A percentile compares a stretch with the other conserved stretches of the same genome.
phyloP scores from a whole-genome alignment of 495 filamentous ascomycete species.

The Lindgomyces ingoldianus region DNA sequence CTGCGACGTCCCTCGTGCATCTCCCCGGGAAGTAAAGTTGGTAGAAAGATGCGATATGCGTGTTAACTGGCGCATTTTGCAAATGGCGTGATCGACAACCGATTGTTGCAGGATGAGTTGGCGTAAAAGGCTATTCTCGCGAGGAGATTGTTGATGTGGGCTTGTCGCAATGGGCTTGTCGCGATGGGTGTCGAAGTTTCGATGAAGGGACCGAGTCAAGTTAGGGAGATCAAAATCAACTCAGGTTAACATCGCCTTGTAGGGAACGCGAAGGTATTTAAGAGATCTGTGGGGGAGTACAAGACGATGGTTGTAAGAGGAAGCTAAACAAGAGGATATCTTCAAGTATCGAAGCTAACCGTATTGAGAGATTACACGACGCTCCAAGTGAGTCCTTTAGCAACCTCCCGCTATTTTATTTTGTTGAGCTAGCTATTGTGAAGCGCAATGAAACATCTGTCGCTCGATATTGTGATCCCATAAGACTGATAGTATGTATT shows the following conservation, averaged over 20 bases:
- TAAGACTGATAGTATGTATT: too few species aligned
- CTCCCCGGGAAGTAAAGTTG: constrained; percentile 4
- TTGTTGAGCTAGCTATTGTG: too few species aligned
- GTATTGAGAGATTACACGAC: too few species aligned
- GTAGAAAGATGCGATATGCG: constrained; percentile 5
- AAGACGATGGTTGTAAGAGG: neutral
- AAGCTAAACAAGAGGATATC: neutral
- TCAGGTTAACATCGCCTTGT: neutral
- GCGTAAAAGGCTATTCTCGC: neutral
- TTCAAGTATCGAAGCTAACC: neutral
- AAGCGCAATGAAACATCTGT: too few species aligned
- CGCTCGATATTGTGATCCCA: too few species aligned
- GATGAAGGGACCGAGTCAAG: neutral
- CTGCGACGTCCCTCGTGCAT: neutral
- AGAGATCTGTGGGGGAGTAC: too few species aligned
- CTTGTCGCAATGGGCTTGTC: constrained; percentile 16
- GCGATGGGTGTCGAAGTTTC: neutral
- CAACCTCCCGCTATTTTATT: too few species aligned
- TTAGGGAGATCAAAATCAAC: neutral
- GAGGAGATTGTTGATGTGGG: neutral
- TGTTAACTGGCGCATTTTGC: neutral
- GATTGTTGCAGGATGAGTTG: neutral
- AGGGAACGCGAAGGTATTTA: neutral
- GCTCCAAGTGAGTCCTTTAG: too few species aligned
- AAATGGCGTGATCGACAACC: constrained; percentile 20